Conservation (phyloP, 1,139 yeast genomes). For the Suhomyces anneliseae region DNA sequence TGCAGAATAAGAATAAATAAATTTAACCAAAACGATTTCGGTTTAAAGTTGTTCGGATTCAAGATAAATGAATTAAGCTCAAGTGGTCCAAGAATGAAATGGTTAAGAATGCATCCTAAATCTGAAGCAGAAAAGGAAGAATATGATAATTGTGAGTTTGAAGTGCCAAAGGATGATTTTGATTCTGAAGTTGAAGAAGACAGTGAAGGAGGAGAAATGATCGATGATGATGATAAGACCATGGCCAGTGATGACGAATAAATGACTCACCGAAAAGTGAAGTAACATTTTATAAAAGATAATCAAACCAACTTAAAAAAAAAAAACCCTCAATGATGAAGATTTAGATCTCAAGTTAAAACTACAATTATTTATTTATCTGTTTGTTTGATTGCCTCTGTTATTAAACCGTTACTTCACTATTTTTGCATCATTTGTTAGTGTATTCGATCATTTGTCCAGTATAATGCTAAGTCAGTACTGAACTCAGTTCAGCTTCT, state of each 20-base stretch:
- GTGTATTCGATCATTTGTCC: no score
- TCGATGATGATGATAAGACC: constrained; percentile 40
- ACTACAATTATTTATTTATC: no score
- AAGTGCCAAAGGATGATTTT: constrained; percentile 37
- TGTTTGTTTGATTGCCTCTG: no score
- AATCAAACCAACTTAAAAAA: no score
- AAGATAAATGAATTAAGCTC: constrained; percentile 70
- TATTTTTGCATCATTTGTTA: no score
- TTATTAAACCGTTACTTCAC: no score
- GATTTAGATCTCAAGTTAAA: no score
- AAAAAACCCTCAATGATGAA: no score
- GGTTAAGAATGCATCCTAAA: constrained; percentile 81
- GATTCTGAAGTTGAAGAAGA: constrained; percentile 23
- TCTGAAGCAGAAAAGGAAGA: constrained; percentile 59
- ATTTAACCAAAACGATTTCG: constrained; percentile 55
- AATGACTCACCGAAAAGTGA: neutral
- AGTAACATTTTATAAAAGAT: no score
- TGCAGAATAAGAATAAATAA: constrained; percentile 54
- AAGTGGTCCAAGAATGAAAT: constrained; percentile 91
- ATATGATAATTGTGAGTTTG: constrained; percentile 61
- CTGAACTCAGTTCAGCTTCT: no score
- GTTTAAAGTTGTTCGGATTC: constrained; percentile 86
- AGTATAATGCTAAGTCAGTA: no score
- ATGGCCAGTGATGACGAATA: constrained; percentile 43
- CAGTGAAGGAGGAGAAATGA: constrained; percentile 26